Evolutionary conservation across 2,329 filamentous ascomycete genomes (phyloP), one percentile per base, ranked within the genome.

Genomic region (Colletotrichum shisoi): DNA sequence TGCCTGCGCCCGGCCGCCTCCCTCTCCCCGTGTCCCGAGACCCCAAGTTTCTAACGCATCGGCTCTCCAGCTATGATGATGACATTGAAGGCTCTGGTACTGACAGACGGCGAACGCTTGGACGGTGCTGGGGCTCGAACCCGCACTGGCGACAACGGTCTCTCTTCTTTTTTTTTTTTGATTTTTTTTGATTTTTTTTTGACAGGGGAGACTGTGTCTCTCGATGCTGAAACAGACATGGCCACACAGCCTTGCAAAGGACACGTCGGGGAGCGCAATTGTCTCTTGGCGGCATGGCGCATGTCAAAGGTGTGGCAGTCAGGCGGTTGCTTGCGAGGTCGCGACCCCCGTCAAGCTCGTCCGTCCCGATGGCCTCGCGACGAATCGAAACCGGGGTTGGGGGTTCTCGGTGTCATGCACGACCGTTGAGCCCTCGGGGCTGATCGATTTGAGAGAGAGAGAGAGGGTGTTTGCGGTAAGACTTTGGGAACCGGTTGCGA

Each of bases 81-180:
- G 7, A 27, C 24, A 27, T 27, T 54, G 19, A 21, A 3, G 44
- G 17, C n/a, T 7, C 12, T 37, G 42, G n/a, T 34, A 11, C 8
- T 24, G 24, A 4, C 17, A n/a, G 42, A 21, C 13, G 21, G 44
- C 24, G 61, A 68, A 60, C 61, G 61, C 61, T 57, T 68, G 44
- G 65, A 60, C 56, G 51, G 49, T 68, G 65, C 61, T 56, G 37
- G 13, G 64, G 48, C 53, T 58, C 40, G 37, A 56, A 39, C 49
- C 31, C 7, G 24, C 57, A 62, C 19, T 13, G 34, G 48, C 24
- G 53, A 21, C 53, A 53, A 48, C 19, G 46, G 64, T 48, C 52
- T 46, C 13, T 40, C 24, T 21, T 37, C 45, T 6, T 21, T 37
- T 5, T 27, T 54, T 5, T 27, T 54, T 5, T 27, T 54, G 53